These are phyloP conservation scores for Botryotinia globosa DNA, from an alignment of 2,329 filamentous ascomycete species.

Conservation along the genomic window DNA sequence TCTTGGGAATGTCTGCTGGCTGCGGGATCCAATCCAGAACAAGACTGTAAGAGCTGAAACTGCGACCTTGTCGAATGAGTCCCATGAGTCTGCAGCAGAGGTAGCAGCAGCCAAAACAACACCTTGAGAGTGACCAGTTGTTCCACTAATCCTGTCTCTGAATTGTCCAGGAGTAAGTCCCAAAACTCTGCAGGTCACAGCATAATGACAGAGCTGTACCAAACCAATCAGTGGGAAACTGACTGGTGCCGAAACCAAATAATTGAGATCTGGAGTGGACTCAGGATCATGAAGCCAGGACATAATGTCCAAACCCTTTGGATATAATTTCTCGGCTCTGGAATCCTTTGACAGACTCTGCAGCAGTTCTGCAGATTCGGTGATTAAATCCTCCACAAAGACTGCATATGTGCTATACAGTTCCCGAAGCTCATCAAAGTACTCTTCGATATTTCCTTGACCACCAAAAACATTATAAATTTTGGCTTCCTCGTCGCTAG, in stretches of 20 bases:
- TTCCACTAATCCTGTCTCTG: conserved; percentile 78
- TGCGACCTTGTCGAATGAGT: conserved; percentile 79
- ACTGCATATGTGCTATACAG: conserved; percentile 88
- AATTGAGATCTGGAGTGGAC: conserved; percentile 88
- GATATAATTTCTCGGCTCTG: conserved; percentile 89
- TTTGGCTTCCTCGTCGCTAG: conserved; percentile 75
- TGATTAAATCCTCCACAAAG: conserved; percentile 83
- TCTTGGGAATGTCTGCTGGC: conserved; percentile 93
- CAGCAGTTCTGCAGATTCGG: conserved; percentile 79
- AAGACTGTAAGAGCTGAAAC: conserved; percentile 83
- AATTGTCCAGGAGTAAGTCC: conserved; percentile 87
- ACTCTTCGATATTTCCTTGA: conserved; percentile 98
- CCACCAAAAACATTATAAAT: conserved; percentile 96
- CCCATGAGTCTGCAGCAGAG: conserved; percentile 88
- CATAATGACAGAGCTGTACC: conserved; percentile 93
- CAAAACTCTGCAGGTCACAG: conserved; percentile 87
- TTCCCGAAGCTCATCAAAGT: conserved; percentile 94
- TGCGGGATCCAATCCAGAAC: conserved; percentile 97
- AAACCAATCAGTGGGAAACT: conserved; percentile 95
- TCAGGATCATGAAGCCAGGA: conserved; percentile 88
- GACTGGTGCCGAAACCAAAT: conserved; percentile 90
- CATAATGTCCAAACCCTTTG: conserved; percentile 95
- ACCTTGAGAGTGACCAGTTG: conserved; percentile 95
- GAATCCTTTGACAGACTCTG: conserved; percentile 79
- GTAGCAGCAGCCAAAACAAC: conserved; percentile 91